Conservation (phyloP, 306 rosid species). For the Quercus suber region DNA sequence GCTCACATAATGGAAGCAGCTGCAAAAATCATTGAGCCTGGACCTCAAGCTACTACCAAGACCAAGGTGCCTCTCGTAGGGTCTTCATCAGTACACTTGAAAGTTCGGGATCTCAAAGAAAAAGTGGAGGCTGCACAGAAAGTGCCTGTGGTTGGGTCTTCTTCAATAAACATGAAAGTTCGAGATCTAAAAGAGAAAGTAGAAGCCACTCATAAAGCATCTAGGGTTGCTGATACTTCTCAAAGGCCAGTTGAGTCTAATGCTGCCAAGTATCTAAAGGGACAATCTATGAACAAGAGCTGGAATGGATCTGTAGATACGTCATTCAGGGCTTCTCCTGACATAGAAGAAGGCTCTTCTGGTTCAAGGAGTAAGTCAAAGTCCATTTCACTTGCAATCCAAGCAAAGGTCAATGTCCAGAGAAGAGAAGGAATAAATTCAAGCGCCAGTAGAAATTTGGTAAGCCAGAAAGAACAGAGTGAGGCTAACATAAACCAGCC, state of each 20-base stretch:
- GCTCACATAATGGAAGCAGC: slow-evolving; percentile 98
- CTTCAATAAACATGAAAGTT: slow-evolving; percentile 50
- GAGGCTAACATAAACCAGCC: slow-evolving; percentile 54
- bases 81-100: slow-evolving; percentile 63
- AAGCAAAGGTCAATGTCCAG: slow-evolving; percentile 97
- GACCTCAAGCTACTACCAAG: slow-evolving; percentile 51
- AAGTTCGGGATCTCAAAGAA: slow-evolving; percentile 72
- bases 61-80: slow-evolving; percentile 46
- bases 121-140: slow-evolving; percentile 68
- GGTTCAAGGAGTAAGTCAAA: slow-evolving; percentile 49
- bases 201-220: slow-evolving; percentile 50
- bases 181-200: slow-evolving; percentile 59
- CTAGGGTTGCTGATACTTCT: slow-evolving; percentile 49
- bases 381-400: slow-evolving; percentile 92
- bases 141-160: slow-evolving; percentile 45
- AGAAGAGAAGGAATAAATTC: slow-evolving; percentile 73
- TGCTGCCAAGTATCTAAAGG: slow-evolving; percentile 74
- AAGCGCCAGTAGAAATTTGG: slow-evolving; percentile 46
- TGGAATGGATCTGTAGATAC: slow-evolving; percentile 80
- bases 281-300: slow-evolving; percentile 82
- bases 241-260: slow-evolving; percentile 65
- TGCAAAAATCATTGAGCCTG: slow-evolving; percentile 80
- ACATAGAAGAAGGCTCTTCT: slow-evolving; percentile 49
- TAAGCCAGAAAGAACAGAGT: slow-evolving; percentile 51
- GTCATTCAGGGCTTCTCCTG: slow-evolving; percentile 38